Evolutionary conservation across 176 grass and related monocot genomes (phyloP).

Genomic region (Themeda triandra): DNA sequence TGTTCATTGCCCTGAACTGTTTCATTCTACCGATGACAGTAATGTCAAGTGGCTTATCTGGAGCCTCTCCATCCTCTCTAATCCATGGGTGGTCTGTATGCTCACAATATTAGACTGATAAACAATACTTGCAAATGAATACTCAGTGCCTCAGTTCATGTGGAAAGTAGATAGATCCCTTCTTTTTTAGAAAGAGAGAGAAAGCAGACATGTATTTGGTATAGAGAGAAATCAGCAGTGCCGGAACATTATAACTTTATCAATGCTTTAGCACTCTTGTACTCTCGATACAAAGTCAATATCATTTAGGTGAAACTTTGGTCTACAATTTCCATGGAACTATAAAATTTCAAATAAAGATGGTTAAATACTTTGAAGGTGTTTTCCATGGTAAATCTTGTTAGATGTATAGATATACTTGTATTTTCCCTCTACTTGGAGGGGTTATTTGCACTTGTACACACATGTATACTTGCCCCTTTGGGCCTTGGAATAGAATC

Average conservation of each 20-base stretch:
- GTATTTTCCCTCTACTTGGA: too few species aligned
- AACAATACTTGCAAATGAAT: slow-evolving; percentile 19
- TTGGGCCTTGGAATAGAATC: too few species aligned
- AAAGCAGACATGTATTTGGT: not conserved
- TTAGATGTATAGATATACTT: too few species aligned
- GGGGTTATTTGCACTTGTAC: too few species aligned
- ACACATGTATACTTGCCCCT: too few species aligned
- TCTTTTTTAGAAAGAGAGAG: not conserved
- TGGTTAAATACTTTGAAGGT: not conserved
- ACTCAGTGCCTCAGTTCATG: not conserved
- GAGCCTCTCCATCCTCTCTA: slow-evolving; percentile 94
- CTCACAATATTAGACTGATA: slow-evolving; percentile 41
- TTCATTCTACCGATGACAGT: slow-evolving; percentile 97
- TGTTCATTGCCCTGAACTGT: slow-evolving; percentile 99
- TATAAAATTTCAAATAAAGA: not conserved
- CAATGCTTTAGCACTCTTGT: not conserved
- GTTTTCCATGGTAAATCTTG: not conserved
- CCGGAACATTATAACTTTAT: not conserved
- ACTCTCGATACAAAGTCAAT: not conserved
- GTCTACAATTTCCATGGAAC: not conserved
- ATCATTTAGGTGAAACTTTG: not conserved
- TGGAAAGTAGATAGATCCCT: not conserved
- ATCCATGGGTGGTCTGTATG: slow-evolving; percentile 91
- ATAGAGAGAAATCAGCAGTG: not conserved
- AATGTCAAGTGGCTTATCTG: slow-evolving; percentile 97